Evolutionary conservation across 139 green algal genomes (phyloP), one percentile per base, ranked within the genome.

Genomic region (Micractinium conductrix): DNA sequence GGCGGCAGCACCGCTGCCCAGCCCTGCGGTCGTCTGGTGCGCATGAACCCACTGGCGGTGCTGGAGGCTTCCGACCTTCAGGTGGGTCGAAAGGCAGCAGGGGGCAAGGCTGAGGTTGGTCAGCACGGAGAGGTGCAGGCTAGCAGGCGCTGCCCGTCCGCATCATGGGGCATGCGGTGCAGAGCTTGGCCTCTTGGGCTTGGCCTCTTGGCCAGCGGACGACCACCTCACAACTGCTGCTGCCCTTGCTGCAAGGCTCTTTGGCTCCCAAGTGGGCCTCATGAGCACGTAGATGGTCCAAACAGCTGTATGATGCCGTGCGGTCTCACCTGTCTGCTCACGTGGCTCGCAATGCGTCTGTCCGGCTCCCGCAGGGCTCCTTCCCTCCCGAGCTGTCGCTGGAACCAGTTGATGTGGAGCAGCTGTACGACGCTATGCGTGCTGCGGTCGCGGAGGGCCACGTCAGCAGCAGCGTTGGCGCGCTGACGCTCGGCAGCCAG

Each of bases 21-120:
- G 24, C 67, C 2, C 1, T 24, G 40, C 40, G 55, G 63, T 22
- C 7, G 28, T 7, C 63, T 87, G 19, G 10, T 24, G 45, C 50
- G 37, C 17, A 35, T 90, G 63, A 84, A 90, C 78, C 86, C 86
- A 28, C 74, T 79, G 44, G 60, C 70, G 0, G 71, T 74, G 28
- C 53, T 90, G 2, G 74, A 45, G 16, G n/a, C 79, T 19, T 28
- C 83, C 50, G 75, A 85, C 30, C 69, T 90, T 58, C n/a, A 58
- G 40, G 44, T 63, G 42, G 78, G 38, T 38, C 10, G 60, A n/a
- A n/a, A n/a, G n/a, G n/a, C n/a, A 30, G 65, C 60, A 33, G 60
- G 22, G 60, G 60, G 60, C 22, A 68, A 21, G 60, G 60, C 22
- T 7, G n/a, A n/a, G n/a, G n/a, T n/a, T n/a, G n/a, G n/a, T n/a